A percentile compares a stretch with the other conserved stretches of the same genome.
These are phyloP conservation scores for Arthrobotrys sinensis DNA, from an alignment of 2,329 filamentous ascomycete species.

Conservation along the genomic window DNA sequence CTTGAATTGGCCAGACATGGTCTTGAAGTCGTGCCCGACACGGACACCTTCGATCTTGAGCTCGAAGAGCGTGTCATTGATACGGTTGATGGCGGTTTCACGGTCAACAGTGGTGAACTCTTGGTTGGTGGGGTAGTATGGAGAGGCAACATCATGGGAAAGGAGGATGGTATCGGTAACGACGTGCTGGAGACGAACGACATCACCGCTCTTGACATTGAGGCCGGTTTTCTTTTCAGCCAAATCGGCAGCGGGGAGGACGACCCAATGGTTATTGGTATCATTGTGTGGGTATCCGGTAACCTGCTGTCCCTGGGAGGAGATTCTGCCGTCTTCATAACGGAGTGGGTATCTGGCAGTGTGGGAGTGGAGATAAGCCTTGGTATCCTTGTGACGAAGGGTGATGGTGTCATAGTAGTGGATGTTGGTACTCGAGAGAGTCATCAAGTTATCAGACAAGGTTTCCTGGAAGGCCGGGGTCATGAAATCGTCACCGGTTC, in stretches of 20 bases:
- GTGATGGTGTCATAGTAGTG: slow-evolving; percentile 91
- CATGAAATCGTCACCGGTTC: slow-evolving; percentile 99
- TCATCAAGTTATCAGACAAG: slow-evolving; percentile 92
- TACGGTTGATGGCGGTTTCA: slow-evolving; percentile 80
- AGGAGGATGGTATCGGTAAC: slow-evolving; percentile 88
- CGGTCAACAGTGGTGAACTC: slow-evolving; percentile 89
- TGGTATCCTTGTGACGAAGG: slow-evolving; percentile 96
- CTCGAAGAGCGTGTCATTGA: slow-evolving; percentile 93
- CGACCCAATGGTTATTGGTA: slow-evolving; percentile 98
- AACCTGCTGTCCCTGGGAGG: slow-evolving; percentile 94
- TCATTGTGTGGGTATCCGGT: slow-evolving; percentile 98
- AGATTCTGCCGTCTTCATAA: slow-evolving; percentile 97
- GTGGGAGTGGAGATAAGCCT: slow-evolving; percentile 95
- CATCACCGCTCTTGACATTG: slow-evolving; percentile 84
- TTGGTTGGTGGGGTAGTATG: slow-evolving; percentile 96
- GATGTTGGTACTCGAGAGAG: slow-evolving; percentile 85
- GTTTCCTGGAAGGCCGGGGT: slow-evolving; percentile 98
- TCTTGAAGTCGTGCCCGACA: slow-evolving; percentile 85
- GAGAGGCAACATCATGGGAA: slow-evolving; percentile 96
- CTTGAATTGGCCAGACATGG: slow-evolving; percentile 93
- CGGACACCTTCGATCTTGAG: slow-evolving; percentile 91
- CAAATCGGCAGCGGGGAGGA: slow-evolving; percentile 77
- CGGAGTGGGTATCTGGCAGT: slow-evolving; percentile 88
- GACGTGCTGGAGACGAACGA: slow-evolving; percentile 87
- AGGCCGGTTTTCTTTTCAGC: slow-evolving; percentile 74